Base-by-base conservation (phyloP, 2,329 filamentous ascomycete species). In the Fusarium hostae region DNA sequence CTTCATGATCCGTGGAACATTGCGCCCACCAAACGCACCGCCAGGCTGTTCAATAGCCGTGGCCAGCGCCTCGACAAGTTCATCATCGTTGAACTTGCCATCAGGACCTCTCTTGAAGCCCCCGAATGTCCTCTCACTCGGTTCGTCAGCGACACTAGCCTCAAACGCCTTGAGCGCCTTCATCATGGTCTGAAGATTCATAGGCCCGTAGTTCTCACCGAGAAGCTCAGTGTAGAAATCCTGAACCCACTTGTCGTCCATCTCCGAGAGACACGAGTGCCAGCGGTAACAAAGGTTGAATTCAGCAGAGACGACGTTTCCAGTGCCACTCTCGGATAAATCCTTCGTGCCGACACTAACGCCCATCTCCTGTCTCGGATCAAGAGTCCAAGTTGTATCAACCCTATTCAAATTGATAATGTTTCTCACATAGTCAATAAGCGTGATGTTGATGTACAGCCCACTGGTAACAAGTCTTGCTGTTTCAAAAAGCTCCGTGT, bases 221-320 rank as follows among this genome's bases (percentile, higher is more conserved):
- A 94, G 90, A 3, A 93, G 79, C 44, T 88, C 82, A 3, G 82
- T 79, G 77, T 92, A 94, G 67, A 93, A 86, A 16, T 91, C 84
- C 73, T 94, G 87, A 26, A 94, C 92, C 93, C 94, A 97, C 72
- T 90, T 86, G 77, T 96, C 94, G 75, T 97, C 94, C 70, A 88
- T 90, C 63, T 89, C 87, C 0, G 78, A 89, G 74, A 96, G 92
- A 73, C 91, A 90, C 6, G 93, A 94, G 82, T 97, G 94, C 93
- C 94, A 97, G 70, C 94, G 87, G 80, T 97, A 97, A 73, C 92
- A 92, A 13, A 97, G 86, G 78, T 96, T 97, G 85, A 97, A 97
- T 82, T 97, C 94, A 6, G 92, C 93, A 0, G 93, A 95, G 9
- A 95, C 93, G 71, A 92, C 90, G 76, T 96, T 97, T 55, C 94